Percentiles rank a stretch among this genome's conserved stretches.
Conservation (phyloP, 768 basidiomycete species). For the Lentinula boryana region DNA sequence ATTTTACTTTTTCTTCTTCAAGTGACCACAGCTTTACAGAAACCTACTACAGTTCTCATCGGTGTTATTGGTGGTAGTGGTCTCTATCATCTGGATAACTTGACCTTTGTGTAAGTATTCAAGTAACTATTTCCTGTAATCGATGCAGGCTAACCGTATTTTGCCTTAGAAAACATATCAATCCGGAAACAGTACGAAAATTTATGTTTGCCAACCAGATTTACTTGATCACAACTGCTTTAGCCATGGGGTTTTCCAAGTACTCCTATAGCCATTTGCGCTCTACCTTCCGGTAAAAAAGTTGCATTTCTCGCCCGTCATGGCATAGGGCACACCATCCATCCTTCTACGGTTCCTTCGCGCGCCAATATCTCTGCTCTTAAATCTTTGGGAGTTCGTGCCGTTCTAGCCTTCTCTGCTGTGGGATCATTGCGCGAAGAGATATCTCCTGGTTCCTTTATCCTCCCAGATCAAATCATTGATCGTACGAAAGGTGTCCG, state of each 20-base stretch:
- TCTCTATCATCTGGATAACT: constrained; percentile 87
- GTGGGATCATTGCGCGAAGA: constrained; percentile 95
- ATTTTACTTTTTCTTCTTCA: neutral
- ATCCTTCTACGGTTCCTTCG: constrained; percentile 75
- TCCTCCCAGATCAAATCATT: constrained; percentile 88
- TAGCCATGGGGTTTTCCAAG: constrained; percentile 94
- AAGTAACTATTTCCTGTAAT: neutral
- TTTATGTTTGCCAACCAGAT: neutral
- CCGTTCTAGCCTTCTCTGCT: constrained; percentile 90
- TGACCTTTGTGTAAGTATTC: constrained; percentile 72
- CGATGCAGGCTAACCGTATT: neutral
- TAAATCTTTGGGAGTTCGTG: constrained; percentile 85
- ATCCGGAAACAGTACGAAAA: constrained; percentile 69
- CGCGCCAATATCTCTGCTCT: constrained; percentile 95
- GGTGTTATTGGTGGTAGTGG: constrained; percentile 93
- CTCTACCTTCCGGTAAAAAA: constrained; percentile 73
- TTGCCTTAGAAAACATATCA: constrained; percentile 55
- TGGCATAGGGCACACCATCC: constrained; percentile 71
- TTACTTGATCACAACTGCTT: neutral
- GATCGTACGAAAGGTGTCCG: constrained; percentile 94
- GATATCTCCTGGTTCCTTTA: constrained; percentile 84
- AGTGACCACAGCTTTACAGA: neutral
- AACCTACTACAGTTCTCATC: constrained; percentile 50
- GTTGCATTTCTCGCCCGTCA: constrained; percentile 93
- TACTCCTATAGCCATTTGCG: constrained; percentile 86